Percentiles rank a stretch among this genome's conserved stretches.
Evolutionary conservation across 2,329 filamentous ascomycete genomes (phyloP).

Genomic region (Verticillium zaregamsianum): DNA sequence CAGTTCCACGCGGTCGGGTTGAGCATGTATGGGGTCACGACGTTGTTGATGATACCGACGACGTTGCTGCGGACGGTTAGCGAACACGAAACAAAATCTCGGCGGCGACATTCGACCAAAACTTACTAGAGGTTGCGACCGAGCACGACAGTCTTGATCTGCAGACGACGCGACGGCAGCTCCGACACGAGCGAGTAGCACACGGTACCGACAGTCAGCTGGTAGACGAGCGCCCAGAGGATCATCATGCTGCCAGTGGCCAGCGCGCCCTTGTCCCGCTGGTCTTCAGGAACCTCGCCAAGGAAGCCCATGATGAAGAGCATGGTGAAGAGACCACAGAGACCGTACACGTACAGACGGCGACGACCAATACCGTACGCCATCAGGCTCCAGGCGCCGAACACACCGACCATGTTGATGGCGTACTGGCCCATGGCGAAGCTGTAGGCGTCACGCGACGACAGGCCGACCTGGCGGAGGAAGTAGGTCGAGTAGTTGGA

Average conservation of each 20-base stretch:
- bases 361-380: conserved; percentile 70
- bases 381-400: conserved; percentile 81
- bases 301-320: conserved; percentile 82
- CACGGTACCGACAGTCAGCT: conserved; percentile 83
- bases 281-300: conserved; percentile 61
- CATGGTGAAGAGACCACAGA: conserved; percentile 70
- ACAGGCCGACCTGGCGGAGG: conserved; percentile 54
- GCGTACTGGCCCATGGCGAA: conserved; percentile 62
- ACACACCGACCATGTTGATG: conserved; percentile 75
- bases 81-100: background rate
- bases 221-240: conserved; percentile 76
- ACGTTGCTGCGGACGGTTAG: conserved; percentile 53
- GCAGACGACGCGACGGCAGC: conserved; percentile 74
- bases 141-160: conserved; percentile 88
- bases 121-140: conserved; percentile 70
- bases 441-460: conserved; percentile 46
- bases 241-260: conserved; percentile 86
- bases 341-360: conserved; percentile 70
- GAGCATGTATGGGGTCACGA: conserved; percentile 88
- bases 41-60: conserved; percentile 74
- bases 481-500: conserved; percentile 65
- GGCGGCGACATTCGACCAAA: background rate
- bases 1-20: conserved; percentile 86
- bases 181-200: conserved; percentile 87
- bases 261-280: conserved; percentile 59